Base-by-base conservation (phyloP, 1,284 basidiomycete species). In the Ustilago bromivora region DNA sequence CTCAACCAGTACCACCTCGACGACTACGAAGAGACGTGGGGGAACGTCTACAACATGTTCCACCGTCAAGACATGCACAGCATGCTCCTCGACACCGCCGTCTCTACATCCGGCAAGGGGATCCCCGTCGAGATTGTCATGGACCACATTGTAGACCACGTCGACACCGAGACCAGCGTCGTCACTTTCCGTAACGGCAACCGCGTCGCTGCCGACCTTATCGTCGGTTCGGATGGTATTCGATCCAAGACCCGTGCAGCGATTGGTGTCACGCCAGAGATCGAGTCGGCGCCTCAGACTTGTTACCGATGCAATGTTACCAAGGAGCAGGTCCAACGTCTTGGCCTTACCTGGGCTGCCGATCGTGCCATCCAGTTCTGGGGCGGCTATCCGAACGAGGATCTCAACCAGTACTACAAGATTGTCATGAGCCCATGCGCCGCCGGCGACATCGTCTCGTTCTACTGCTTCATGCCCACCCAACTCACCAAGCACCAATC, bases 141-240 rank as follows among this genome's bases (percentile, higher is more conserved):
- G 66, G 87, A 88, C 32, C 81, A 87, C 7, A 84, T 82, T 40
- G 88, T 89, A 2, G 82, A 84, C 71, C 55, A 79, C 72, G 66
- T 85, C 62, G 76, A 83, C 64, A 69, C 86, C 82, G 84, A 84
- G 9, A 61, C 79, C 52, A 54, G 88, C 66, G 61, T 61, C 23
- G 84, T 89, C 23, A 87, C 79, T 0, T 84, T 91, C 13, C 85
- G 87, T 11, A 88, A 87, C 4, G 90, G 91, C 9, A 88, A 89
- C 60, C 84, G 84, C 15, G 62, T 91, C 51, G 69, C 78, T 2
- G 90, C 88, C 9, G 90, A 92, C 76, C 87, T 92, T n/a, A 87
- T 92, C 57, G 86, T 92, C 41, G 91, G 91, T 19, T 91, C 91
- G 0, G 91, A 92, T 76, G 91, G 91, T 8, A 84, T 86, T 15